Base-by-base conservation (phyloP, 2,329 filamentous ascomycete genomes). In the Colletotrichum noveboracense region DNA sequence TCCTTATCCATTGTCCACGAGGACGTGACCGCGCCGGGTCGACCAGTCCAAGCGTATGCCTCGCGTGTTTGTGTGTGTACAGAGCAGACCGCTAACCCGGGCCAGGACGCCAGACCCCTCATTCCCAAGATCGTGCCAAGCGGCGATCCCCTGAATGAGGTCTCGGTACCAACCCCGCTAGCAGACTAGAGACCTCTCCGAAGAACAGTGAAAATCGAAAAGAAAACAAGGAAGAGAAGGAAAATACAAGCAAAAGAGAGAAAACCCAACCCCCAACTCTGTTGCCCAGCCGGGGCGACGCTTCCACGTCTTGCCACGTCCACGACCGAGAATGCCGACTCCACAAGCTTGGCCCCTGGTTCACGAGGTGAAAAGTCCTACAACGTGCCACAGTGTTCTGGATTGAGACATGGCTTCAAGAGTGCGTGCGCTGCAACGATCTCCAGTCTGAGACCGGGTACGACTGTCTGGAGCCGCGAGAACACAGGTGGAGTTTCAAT, bases 221-320 rank as follows among this genome's bases (percentile, higher is more conserved):
- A 3, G 9, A n/a, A 48, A n/a, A n/a, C 9, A 48, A 48, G 38
- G 9, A 43, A 43, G 38, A 55, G 61, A 26, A 65, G 58, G 72
- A 69, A 68, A 73, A 71, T 66, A 72, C 71, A 76, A 60, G 67
- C 67, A 70, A 60, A 48, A 61, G 55, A 65, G 30, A 70, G 18
- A 69, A 69, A 64, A 32, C 14, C 13, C 66, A 34, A 21, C 24
- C 32, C 21, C 21, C 21, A 26, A 36, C 55, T 48, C 28, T 18
- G 43, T 60, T 69, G 34, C 21, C 64, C 48, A 43, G 58, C 34
- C 48, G 18, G 43, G 48, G 70, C n/a, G 18, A 38, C 58, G n/a
- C 58, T 43, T 52, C 32, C 43, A 43, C 67, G 38, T 48, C 38
- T 48, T n/a, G 28, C 16, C 14, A 9, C 66, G n/a, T 70, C 56